Base-by-base conservation (phyloP, 768 basidiomycete genomes). In the Collybia sp. region DNA sequence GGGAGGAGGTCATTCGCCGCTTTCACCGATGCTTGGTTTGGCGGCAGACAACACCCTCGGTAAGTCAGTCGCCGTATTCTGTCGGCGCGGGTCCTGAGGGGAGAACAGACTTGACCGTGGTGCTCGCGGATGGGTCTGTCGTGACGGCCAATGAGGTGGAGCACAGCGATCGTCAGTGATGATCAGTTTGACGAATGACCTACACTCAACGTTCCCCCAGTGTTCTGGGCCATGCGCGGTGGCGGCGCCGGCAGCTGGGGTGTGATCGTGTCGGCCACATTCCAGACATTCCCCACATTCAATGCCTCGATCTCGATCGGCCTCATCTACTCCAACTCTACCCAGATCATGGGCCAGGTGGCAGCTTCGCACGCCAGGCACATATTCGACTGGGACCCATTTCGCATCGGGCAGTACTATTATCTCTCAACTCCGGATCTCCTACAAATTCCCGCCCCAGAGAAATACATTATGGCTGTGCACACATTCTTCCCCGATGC, bases 171-270 rank as follows among this genome's bases (percentile, higher is more conserved):
- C 63, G 25, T 25, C 25, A 25, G 25, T 25, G 8, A 25, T 25
- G 25, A 8, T 25, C 3, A 25, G 8, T 8, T 8, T 25, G 3
- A 25, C 8, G 25, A 8, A 25, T 25, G 25, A 25, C 4, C 25
- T 8, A 25, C 32, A 25, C 25, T 25, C 8, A 25, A 3, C 25
- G 8, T 25, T 25, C 25, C 25, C 8, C 8, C 8, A 25, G 25
- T 76, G 3, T 76, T 70, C 56, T 77, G 71, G 66, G 71, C 74
- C 1, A 51, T 78, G 35, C 65, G 73, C n/a, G 75, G 75, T 1
- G 58, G 58, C 10, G 72, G 73, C 1, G 71, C 70, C n/a, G 58
- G 64, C 12, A 75, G 66, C 0, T 73, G 60, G 35, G 70, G 69
- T 25, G 25, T 25, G 25, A 25, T 25, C 25, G 25, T 25, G 8